Evolutionary conservation across 2,329 filamentous ascomycete species (phyloP).

Genomic region (Domatiomyces catenatus): DNA sequence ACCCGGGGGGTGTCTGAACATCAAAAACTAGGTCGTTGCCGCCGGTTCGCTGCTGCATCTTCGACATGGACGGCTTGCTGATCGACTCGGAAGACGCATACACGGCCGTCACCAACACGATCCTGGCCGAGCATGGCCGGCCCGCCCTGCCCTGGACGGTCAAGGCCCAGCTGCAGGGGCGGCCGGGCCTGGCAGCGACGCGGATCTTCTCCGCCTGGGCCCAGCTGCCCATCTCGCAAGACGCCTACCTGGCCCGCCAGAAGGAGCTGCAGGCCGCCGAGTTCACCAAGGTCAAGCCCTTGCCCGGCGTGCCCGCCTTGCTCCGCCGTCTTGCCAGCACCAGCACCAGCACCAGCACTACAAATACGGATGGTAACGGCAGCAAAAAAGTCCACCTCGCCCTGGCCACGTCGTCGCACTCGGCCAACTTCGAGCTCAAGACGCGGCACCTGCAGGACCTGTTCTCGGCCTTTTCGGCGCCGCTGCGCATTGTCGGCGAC

Average conservation of each 20-base stretch:
- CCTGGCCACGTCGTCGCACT: conserved; percentile 66
- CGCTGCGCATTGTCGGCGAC: conserved; percentile 71
- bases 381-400: conserved; percentile 55
- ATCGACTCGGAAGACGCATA: conserved; percentile 89
- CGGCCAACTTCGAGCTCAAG: conserved; percentile 61
- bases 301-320: conserved; percentile 62
- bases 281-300: conserved; percentile 59
- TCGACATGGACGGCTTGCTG: conserved; percentile 96
- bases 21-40: conserved; percentile 49
- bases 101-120: conserved; percentile 64
- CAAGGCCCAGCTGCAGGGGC: conserved; percentile 72
- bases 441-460: conserved; percentile 40
- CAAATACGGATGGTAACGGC: conserved; percentile 18
- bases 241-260: conserved; percentile 50
- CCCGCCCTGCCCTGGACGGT: conserved; percentile 77
- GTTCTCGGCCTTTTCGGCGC: conserved; percentile 45
- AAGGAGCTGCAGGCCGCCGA: conserved; percentile 49
- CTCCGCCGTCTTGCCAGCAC: conserved; percentile 39
- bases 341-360: conserved; percentile 20
- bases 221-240: conserved; percentile 57
- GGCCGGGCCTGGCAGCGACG: conserved; percentile 43
- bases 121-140: conserved; percentile 60
- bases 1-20: neutral
- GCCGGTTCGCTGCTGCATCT: conserved; percentile 75
- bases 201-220: conserved; percentile 68